Evolutionary conservation across 768 basidiomycete species (phyloP), one percentile per base, ranked within the genome.

Genomic region (Leucosporidium creatinivorum): DNA sequence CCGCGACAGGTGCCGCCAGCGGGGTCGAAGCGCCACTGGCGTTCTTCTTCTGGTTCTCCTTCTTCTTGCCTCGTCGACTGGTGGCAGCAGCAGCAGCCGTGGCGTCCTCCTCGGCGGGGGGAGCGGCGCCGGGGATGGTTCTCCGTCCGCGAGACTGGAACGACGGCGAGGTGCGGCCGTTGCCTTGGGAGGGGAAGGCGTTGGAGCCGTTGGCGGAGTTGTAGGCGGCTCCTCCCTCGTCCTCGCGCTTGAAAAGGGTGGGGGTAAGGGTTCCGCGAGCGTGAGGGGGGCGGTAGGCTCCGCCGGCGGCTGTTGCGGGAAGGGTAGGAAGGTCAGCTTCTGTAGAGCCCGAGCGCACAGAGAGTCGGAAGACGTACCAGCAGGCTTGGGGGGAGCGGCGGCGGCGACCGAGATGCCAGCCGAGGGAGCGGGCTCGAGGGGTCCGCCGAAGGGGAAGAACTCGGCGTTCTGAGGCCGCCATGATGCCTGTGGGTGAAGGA

Each of bases 281-380:
- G 17, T 93, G 93, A 17, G 93, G 94, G 0, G 94, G 94, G 0
- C 93, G 83, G 78, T 98, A 97, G 0, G 93, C 90, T 23, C 91
- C 93, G 6, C 55, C 70, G 18, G 73, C 59, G 0, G 87, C 85
- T 1, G 89, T 84, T 87, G 39, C 15, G 55, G 25, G 33, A 33
- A n/a, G n/a, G 2, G 69, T 6, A 83, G 78, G n/a, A n/a, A 26
- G 65, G 44, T 44, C 19, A 59, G 31, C 25, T 44, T 50, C 25
- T 58, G 39, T 54, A 39, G 18, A 72, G 76, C 1, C 73, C 23
- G 33, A 44, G 58, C 4, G 1, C 9, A 48, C n/a, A 18, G 31
- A 13, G 9, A 3, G 4, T 17, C n/a, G 76, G 71, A 54, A 73
- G 72, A 54, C 77, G 58, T 23, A 73, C 65, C 57, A 0, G 80